These are phyloP conservation scores for Physcomitrium patens DNA, from an alignment of 225 moss, liverwort and hornwort species.

Conservation along the genomic window DNA sequence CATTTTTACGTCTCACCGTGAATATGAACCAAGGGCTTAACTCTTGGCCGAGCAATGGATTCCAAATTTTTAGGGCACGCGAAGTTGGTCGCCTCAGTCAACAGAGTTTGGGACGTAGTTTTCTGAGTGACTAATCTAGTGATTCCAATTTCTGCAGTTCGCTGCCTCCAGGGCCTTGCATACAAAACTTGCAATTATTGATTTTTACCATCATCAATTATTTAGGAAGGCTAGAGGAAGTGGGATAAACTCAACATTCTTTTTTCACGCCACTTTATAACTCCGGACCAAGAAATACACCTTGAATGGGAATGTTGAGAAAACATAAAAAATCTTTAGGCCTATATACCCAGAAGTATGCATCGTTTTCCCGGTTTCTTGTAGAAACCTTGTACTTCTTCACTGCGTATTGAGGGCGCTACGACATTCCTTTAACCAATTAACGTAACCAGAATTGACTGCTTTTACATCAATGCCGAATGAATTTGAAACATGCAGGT, in stretches of 20 bases:
- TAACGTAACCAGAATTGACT: background rate
- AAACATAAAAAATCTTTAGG: background rate
- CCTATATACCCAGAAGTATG: background rate
- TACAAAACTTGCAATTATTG: background rate
- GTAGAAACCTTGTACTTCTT: background rate
- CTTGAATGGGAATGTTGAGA: background rate
- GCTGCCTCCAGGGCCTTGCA: background rate
- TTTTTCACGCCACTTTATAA: too few relatives aligned
- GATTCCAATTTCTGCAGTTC: background rate
- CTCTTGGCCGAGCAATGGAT: background rate
- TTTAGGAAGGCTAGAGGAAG: too few relatives aligned
- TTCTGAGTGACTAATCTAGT: background rate
- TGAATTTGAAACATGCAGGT: conserved; percentile 6
- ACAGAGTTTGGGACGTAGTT: background rate
- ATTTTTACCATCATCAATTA: too few relatives aligned
- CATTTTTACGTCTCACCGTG: background rate
- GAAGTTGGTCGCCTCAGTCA: background rate
- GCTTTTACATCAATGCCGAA: background rate
- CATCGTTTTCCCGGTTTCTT: background rate
- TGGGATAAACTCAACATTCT: too few relatives aligned
- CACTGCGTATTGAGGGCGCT: background rate
- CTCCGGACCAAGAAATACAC: too few relatives aligned
- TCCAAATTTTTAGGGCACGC: background rate
- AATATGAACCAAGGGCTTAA: background rate
- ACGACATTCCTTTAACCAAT: background rate